Conservation (phyloP, 1,284 basidiomycete species). For the Clitocybe nebularis region DNA sequence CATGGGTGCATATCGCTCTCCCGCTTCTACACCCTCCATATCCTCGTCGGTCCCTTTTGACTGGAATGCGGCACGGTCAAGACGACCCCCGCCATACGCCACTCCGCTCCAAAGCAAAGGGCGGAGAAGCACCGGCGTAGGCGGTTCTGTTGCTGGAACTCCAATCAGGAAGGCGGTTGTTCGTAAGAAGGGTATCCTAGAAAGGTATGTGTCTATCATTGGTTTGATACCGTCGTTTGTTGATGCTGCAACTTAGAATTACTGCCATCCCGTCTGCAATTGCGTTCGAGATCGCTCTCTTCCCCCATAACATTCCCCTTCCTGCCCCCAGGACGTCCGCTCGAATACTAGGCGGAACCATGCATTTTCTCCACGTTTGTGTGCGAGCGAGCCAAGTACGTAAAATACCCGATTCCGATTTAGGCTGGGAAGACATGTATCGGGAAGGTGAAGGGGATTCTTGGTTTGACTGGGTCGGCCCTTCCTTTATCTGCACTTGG, state of each 20-base stretch:
- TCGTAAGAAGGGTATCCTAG: constrained; percentile 56
- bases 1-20: constrained; percentile 46
- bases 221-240: constrained; percentile 4
- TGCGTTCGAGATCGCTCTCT: constrained; percentile 68
- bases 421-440: constrained; percentile 76
- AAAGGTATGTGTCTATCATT: constrained; percentile 41
- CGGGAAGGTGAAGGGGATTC: constrained; percentile 55
- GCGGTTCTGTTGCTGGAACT: constrained; percentile 27
- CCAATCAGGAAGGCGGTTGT: constrained; percentile 45
- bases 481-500: constrained; percentile 2
- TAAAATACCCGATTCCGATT: constrained; percentile 56
- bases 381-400: constrained; percentile 58
- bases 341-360: constrained; percentile 54
- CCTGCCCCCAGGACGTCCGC: constrained; percentile 64
- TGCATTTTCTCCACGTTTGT: constrained; percentile 66
- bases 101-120: constrained; percentile 47
- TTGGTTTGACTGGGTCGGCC: constrained; percentile 77
- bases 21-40: constrained; percentile 58
- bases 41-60: constrained; percentile 74
- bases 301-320: constrained; percentile 71
- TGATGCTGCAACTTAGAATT: constrained; percentile 36
- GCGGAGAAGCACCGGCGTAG: constrained; percentile 38
- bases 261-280: constrained; percentile 61
- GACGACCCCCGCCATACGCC: constrained; percentile 64
- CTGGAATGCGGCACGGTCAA: constrained; percentile 72